Evolutionary conservation across 495 filamentous ascomycete species (phyloP).

Genomic region (Schizothecium vesticola): DNA sequence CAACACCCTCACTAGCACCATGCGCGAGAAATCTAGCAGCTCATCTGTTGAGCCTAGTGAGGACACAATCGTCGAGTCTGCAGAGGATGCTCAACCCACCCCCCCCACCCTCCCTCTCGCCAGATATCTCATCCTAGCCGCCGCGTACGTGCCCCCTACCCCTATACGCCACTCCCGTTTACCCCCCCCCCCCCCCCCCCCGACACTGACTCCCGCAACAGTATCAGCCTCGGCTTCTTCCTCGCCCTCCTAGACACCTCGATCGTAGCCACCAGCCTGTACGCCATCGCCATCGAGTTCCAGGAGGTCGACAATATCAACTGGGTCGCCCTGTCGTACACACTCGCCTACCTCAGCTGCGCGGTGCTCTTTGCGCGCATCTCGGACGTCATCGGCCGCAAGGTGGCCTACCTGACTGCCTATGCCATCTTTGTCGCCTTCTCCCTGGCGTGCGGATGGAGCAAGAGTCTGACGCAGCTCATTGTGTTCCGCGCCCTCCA

Average conservation of each 20-base stretch:
- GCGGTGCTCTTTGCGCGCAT: constrained; percentile 46
- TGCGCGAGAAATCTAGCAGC: not conserved
- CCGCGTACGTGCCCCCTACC: not conserved
- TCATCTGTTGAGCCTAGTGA: not conserved
- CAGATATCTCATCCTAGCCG: not conserved
- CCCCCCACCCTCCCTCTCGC: not conserved
- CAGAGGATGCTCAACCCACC: not conserved
- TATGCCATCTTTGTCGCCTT: constrained; percentile 51
- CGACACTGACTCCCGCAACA: not conserved
- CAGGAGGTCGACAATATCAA: constrained; percentile 30
- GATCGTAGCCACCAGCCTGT: constrained; percentile 43
- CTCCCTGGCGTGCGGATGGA: constrained; percentile 49
- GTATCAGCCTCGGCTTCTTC: constrained; percentile 8
- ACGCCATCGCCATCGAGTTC: constrained; percentile 40
- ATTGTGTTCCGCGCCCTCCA: constrained; percentile 41
- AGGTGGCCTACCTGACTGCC: constrained; percentile 40
- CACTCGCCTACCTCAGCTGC: constrained; percentile 40
- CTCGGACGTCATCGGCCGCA: constrained; percentile 50
- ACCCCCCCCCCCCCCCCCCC: not conserved
- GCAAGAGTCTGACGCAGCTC: constrained; percentile 41
- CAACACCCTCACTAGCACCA: not conserved
- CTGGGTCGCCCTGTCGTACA: constrained; percentile 45
- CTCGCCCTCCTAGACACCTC: constrained; percentile 33
- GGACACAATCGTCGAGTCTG: not conserved
- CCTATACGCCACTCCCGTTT: no score